Evolutionary conservation across 2,329 filamentous ascomycete species (phyloP), one percentile per base, ranked within the genome.

Genomic region (Colletotrichum siamense): DNA sequence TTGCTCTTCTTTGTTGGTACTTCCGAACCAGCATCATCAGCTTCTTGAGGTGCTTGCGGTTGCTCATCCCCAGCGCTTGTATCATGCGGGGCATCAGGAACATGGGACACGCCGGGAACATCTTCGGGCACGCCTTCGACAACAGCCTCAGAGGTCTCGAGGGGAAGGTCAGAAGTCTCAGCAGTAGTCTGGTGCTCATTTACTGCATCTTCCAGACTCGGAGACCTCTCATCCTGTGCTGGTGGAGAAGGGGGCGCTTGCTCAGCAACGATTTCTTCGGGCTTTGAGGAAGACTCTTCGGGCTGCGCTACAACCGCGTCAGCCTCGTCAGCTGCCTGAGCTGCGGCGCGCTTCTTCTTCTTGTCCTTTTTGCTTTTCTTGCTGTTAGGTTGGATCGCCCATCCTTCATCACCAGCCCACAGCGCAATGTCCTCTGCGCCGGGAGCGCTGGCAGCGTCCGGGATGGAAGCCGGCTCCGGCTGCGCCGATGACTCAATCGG

Each of bases 301-400:
- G 30, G 32, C 30, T 75, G 61, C 52, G 22, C 52, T 6, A 36
- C 30, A 9, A 34, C 44, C 13, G 16, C 30, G 22, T 22, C 22
- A 10, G 52, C 69, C 7, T 28, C 49, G 18, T 32, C 72, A 16
- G 24, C 39, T 10, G 32, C 26, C 15, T 62, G 52, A 6, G 55
- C 69, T 22, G 69, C 52, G 44, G 64, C 66, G 18, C 65, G 71
- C 57, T 75, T 76, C 26, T 79, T 79, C 69, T 75, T 79, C 71
- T 75, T 75, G 59, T 76, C 71, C 36, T 78, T 78, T 57, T 79
- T 76, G 57, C 68, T 68, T 75, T 81, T 82, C 75, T 81, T 82
- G 62, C 77, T 52, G 36, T 77, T 65, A 64, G 77, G 65, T 15
- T 80, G 69, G 22, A 77, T 61, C 15, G 77, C n/a, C 57, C 65